These are phyloP conservation scores for Alternaria triticina DNA, from an alignment of 2,329 filamentous ascomycete species.

Conservation along the genomic window DNA sequence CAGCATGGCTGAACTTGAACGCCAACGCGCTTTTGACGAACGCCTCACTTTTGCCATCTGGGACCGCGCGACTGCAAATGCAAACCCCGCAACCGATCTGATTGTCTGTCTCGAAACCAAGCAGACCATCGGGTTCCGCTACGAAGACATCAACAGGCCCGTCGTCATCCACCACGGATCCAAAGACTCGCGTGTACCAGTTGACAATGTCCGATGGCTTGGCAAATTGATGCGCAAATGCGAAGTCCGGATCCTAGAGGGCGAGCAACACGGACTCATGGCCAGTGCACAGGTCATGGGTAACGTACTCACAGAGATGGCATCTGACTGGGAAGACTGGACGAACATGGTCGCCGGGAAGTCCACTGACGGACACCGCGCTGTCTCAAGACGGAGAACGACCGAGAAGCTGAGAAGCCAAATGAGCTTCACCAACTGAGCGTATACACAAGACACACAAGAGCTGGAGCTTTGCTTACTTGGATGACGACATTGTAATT, in stretches of 20 bases:
- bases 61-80: constrained; percentile 87
- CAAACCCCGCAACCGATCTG: constrained; percentile 92
- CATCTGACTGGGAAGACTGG: constrained; percentile 75
- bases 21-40: constrained; percentile 78
- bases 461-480: neutral
- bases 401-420: constrained; percentile 24
- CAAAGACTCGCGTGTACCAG: constrained; percentile 87
- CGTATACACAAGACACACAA: neutral
- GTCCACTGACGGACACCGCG: constrained; percentile 10
- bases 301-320: constrained; percentile 91
- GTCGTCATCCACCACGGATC: constrained; percentile 95
- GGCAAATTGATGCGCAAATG: constrained; percentile 92
- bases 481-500: neutral
- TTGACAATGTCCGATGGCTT: constrained; percentile 94
- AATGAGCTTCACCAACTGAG: constrained; percentile 12
- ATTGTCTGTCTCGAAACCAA: constrained; percentile 90
- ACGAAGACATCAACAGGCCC: constrained; percentile 90
- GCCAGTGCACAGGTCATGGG: constrained; percentile 93
- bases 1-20: constrained; percentile 71
- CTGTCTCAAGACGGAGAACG: constrained; percentile 21
- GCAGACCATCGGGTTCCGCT: constrained; percentile 92
- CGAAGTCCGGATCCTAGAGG: constrained; percentile 87
- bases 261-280: constrained; percentile 95
- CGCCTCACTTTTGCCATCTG: constrained; percentile 92
- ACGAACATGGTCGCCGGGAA: constrained; percentile 33